Conservation (phyloP, 129 eudicot species). For the Lonicera japonica region DNA sequence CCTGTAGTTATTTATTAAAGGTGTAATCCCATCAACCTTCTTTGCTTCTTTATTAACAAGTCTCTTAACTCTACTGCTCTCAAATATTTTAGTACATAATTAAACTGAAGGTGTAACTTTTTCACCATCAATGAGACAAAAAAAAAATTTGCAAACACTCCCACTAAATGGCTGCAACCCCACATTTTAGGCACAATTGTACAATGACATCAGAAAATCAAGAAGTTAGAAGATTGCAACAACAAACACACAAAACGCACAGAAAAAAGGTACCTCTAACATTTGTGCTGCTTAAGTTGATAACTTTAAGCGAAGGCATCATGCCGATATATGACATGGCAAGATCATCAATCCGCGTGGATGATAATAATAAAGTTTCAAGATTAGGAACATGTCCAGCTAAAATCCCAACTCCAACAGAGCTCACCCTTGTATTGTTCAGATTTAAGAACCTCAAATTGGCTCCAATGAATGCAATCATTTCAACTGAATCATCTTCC, state of each 20-base stretch:
- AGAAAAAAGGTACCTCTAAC: conserved; percentile 53
- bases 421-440: conserved; percentile 60
- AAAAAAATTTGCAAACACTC: too few relatives aligned
- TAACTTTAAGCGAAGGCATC: conserved; percentile 64
- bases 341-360: conserved; percentile 58
- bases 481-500: conserved; percentile 47
- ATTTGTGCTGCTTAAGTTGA: conserved; percentile 55
- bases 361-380: conserved; percentile 50
- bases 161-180: too few relatives aligned
- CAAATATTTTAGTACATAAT: too few relatives aligned
- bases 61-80: too few relatives aligned
- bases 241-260: not conserved
- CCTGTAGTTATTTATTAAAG: too few relatives aligned
- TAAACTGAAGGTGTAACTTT: too few relatives aligned
- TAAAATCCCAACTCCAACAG: conserved; percentile 58
- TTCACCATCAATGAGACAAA: too few relatives aligned
- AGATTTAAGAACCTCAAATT: conserved; percentile 57
- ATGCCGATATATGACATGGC: conserved; percentile 59
- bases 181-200: too few relatives aligned
- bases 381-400: conserved; percentile 75
- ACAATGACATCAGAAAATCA: too few relatives aligned
- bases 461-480: conserved; percentile 51
- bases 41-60: too few relatives aligned
- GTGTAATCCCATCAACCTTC: too few relatives aligned
- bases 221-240: not conserved